phyloP scores from a whole-genome alignment of 2,329 filamentous ascomycete species.

The Camillea tinctor region DNA sequence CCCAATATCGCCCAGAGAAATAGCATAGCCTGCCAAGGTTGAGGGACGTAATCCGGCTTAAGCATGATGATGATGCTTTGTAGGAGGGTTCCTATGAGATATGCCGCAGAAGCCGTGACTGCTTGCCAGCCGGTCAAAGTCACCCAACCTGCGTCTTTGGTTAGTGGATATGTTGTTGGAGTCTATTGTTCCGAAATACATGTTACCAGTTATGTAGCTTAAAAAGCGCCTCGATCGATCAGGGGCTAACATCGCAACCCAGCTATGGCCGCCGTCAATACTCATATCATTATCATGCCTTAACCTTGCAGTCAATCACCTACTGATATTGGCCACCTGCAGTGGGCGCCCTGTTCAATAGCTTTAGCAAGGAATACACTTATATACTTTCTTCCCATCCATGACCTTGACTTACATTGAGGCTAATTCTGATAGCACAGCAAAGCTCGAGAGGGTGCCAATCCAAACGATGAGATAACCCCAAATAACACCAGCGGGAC shows the following conservation, averaged over 20 bases:
- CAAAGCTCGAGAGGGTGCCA: constrained; percentile 45
- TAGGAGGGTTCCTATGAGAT: constrained; percentile 20
- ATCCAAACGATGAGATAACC: constrained; percentile 52
- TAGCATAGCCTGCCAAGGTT: constrained; percentile 22
- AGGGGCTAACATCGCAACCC: constrained; percentile 27
- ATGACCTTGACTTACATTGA: no score
- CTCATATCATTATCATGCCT: no score
- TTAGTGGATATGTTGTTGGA: no score
- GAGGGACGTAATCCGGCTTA: constrained; percentile 16
- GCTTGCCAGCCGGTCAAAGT: constrained; percentile 22
- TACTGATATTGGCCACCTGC: constrained; percentile 26
- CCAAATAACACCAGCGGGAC: constrained; percentile 47
- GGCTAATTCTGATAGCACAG: constrained; percentile 44
- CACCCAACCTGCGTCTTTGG: no score
- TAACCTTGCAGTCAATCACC: no score
- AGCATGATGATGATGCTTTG: constrained; percentile 21
- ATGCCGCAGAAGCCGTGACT: constrained; percentile 11
- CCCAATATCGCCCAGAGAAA: constrained; percentile 38
- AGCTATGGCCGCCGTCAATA: no score
- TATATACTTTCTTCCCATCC: no score
- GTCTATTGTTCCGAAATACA: no score
- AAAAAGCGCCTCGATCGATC: constrained; percentile 16
- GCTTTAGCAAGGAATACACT: no score
- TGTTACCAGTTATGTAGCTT: constrained; percentile 22
- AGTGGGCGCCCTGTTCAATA: no score